Conservation (phyloP, 2,329 filamentous ascomycete genomes). For the Talaromyces sp. region DNA sequence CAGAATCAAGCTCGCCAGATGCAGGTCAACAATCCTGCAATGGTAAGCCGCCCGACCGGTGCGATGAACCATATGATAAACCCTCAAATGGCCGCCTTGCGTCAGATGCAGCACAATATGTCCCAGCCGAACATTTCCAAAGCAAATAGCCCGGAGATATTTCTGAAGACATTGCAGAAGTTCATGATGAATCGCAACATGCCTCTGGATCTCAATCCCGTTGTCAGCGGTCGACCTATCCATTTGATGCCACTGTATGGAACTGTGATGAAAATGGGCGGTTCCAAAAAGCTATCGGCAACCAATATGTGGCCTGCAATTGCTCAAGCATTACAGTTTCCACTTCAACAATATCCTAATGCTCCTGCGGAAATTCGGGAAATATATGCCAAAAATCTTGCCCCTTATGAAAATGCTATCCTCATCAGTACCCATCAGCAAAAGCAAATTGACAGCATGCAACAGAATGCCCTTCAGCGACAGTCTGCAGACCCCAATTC, state of each 20-base stretch:
- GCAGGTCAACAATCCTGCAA: slow-evolving; percentile 37
- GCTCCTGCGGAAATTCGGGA: slow-evolving; percentile 65
- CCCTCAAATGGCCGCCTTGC: slow-evolving; percentile 43
- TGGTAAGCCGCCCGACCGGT: slow-evolving; percentile 31
- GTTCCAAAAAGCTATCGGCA: slow-evolving; percentile 67
- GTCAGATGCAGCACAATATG: slow-evolving; percentile 45
- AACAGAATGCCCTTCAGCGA: slow-evolving; percentile 40
- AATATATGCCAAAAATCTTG: slow-evolving; percentile 70
- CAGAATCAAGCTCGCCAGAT: slow-evolving; percentile 69
- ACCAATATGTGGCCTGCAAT: slow-evolving; percentile 69
- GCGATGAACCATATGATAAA: slow-evolving; percentile 36
- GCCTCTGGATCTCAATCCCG: slow-evolving; percentile 68
- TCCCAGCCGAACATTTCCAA: slow-evolving; percentile 39
- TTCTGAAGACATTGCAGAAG: slow-evolving; percentile 68
- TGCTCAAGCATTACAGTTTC: slow-evolving; percentile 58
- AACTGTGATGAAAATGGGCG: slow-evolving; percentile 68
- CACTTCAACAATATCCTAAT: slow-evolving; percentile 57
- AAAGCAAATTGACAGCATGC: slow-evolving; percentile 38
- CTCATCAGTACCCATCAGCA: slow-evolving; percentile 40
- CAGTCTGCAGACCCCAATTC: slow-evolving; percentile 33
- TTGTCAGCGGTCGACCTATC: slow-evolving; percentile 67
- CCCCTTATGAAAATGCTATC: slow-evolving; percentile 62
- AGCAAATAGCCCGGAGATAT: slow-evolving; percentile 55
- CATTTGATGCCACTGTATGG: slow-evolving; percentile 74
- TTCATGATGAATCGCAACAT: slow-evolving; percentile 72